Evolutionary conservation across 495 filamentous ascomycete genomes (phyloP), one percentile per base, ranked within the genome.

Genomic region (Rhypophila decipiens): DNA sequence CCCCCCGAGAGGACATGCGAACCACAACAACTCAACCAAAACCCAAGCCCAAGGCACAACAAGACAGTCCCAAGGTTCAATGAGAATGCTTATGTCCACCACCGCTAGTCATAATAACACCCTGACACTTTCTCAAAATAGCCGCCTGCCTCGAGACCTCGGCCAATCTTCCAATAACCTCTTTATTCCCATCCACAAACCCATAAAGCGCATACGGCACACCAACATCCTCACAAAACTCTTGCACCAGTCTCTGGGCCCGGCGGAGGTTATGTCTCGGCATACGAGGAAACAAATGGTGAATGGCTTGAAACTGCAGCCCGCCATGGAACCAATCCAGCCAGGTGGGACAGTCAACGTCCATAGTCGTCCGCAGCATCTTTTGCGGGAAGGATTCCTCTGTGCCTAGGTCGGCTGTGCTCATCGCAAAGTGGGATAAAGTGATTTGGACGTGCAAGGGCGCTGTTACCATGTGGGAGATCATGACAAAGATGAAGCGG

Each of bases 291-390:
- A 82, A 98, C 15, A 98, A 73, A 64, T 98, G 93, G 54, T 98
- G 93, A 47, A 98, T 86, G 24, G 86, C 93, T 64, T 98, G 93
- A 64, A 96, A 97, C 64, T 98, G 93, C 59, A 98, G 70, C 29
- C 93, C 93, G 15, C 93, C 93, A 58, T 98, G 93, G 65, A 98
- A 80, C 64, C 94, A 98, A 59, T 98, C 93, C 15, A 98, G 74
- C 93, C 93, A 98, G 23, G 81, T 71, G 1, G 93, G 88, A 61
- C 93, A 98, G 61, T 96, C 91, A 15, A 98, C 85, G 50, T 98
- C 93, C 93, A 96, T 96, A 7, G 93, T 96, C 10, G 93, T 98
- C 47, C 93, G 79, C 41, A 98, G 76, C 93, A 96, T 96, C 66
- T 85, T 88, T 69, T 98, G 93, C 2, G 93, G 84, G 64, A 97